A percentile compares a stretch with the other conserved stretches of the same genome.
Evolutionary conservation across 192 early-diverging fungal species (phyloP).

Genomic region (Umbelopsis isabellina): DNA sequence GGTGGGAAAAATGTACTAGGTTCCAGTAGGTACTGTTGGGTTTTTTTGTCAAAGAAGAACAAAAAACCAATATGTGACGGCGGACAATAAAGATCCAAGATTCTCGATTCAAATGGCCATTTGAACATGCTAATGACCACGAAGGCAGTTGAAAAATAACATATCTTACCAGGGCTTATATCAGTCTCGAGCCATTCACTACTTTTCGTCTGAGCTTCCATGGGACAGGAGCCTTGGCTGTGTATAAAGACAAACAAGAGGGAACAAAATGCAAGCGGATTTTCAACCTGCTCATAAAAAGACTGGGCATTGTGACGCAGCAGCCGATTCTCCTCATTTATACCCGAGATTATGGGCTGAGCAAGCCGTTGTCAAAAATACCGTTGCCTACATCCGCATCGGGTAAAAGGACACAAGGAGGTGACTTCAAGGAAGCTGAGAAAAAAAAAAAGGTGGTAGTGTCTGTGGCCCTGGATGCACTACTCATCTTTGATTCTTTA

Average conservation of each 20-base stretch:
- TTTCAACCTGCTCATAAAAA: constrained; percentile 20
- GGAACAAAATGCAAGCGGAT: constrained; percentile 17
- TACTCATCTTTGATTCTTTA: not conserved
- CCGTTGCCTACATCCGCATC: no score
- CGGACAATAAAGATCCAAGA: constrained; percentile 20
- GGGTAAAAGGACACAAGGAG: not conserved
- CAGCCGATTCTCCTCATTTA: constrained; percentile 10
- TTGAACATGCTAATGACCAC: not conserved
- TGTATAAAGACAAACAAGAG: constrained; percentile 22
- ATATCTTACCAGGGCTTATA: constrained; percentile 8
- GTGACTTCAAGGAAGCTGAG: not conserved
- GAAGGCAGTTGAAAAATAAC: not conserved
- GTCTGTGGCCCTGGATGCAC: no score
- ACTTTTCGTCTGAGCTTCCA: constrained; percentile 18
- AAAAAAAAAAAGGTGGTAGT: no score
- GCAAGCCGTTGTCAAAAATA: constrained; percentile 9
- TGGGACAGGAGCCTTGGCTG: constrained; percentile 8
- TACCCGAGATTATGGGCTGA: not conserved
- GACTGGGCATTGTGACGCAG: constrained; percentile 2
- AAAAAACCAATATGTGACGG: not conserved
- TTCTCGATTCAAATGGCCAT: not conserved
- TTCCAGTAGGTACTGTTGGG: not conserved
- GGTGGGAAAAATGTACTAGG: constrained; percentile 11
- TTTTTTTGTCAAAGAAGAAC: not conserved
- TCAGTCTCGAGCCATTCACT: not conserved